Conservation (phyloP, 2,329 filamentous ascomycete species). For the Verticillium isaacii region DNA sequence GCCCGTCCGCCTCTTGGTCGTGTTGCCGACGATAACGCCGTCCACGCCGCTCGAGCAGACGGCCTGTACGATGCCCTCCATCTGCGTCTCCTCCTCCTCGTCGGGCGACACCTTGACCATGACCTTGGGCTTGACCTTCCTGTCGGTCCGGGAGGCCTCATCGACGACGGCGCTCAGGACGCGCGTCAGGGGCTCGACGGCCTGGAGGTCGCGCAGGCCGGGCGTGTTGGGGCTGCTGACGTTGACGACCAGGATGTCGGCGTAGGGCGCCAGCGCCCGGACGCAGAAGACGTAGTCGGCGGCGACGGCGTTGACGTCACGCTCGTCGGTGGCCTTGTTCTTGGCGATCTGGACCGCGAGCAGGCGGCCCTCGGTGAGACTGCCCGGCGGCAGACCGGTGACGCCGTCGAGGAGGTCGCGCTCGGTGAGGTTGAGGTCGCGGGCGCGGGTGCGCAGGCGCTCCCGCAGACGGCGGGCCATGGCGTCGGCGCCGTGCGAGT, state of each 20-base stretch:
- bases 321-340: conserved; percentile 88
- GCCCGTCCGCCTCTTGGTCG: conserved; percentile 76
- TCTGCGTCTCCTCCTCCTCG: conserved; percentile 79
- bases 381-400: conserved; percentile 76
- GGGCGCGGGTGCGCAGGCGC: conserved; percentile 73
- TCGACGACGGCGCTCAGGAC: conserved; percentile 79
- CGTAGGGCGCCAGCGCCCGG: conserved; percentile 74
- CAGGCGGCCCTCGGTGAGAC: conserved; percentile 68
- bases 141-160: conserved; percentile 64
- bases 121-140: conserved; percentile 71
- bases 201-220: conserved; percentile 81
- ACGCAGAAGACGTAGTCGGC: conserved; percentile 89
- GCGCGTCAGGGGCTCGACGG: conserved; percentile 72
- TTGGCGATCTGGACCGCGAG: conserved; percentile 93
- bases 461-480: conserved; percentile 76
- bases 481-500: conserved; percentile 83
- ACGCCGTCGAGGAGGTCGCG: conserved; percentile 70
- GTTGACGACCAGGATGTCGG: conserved; percentile 96
- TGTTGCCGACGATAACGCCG: conserved; percentile 95
- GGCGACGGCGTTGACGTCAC: conserved; percentile 75
- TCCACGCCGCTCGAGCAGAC: conserved; percentile 82
- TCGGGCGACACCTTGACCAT: conserved; percentile 99
- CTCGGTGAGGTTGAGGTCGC: conserved; percentile 65
- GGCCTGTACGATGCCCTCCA: conserved; percentile 83
- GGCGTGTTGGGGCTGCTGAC: conserved; percentile 96